These are phyloP conservation scores for Chimonanthus salicifolius DNA, from an alignment of 164 flowering plant genomes.

Conservation along the genomic window DNA sequence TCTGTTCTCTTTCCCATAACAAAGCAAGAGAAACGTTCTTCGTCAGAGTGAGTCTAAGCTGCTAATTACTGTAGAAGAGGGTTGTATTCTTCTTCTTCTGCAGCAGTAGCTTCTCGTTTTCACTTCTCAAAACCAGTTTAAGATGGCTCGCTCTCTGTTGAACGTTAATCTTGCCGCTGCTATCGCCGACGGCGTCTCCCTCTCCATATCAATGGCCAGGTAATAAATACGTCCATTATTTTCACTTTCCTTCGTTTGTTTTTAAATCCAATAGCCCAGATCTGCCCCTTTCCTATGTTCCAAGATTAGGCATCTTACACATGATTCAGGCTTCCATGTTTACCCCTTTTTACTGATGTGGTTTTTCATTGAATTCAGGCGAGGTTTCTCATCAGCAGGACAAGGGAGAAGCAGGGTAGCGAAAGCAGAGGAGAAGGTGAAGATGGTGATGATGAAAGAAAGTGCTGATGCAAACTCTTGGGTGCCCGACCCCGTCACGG, in stretches of 20 bases:
- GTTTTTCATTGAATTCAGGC: constrained; percentile 2
- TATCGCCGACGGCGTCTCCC: neutral
- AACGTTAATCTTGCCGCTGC: neutral
- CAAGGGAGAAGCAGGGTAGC: neutral
- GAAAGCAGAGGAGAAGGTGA: constrained; percentile 3
- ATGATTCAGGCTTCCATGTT: too few relatives aligned
- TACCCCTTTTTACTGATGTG: neutral
- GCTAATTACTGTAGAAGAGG: too few relatives aligned
- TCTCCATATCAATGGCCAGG: neutral
- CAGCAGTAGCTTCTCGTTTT: too few relatives aligned
- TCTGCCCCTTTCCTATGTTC: neutral
- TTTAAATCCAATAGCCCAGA: neutral
- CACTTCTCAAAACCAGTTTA: too few relatives aligned
- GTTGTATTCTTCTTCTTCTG: too few relatives aligned
- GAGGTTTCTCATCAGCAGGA: neutral
- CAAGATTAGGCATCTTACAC: too few relatives aligned
- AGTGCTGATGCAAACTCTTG: constrained; percentile 1
- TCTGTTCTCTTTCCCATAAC: too few relatives aligned
- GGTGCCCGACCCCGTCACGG: constrained; percentile 14
- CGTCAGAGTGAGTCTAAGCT: too few relatives aligned
- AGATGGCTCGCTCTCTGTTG: constrained; percentile 4
- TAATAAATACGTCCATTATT: neutral
- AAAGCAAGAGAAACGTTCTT: too few relatives aligned
- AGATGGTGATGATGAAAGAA: neutral
- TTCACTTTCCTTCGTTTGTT: neutral